Evolutionary conservation across 768 basidiomycete species (phyloP).

Genomic region (Serendipita sp.): DNA sequence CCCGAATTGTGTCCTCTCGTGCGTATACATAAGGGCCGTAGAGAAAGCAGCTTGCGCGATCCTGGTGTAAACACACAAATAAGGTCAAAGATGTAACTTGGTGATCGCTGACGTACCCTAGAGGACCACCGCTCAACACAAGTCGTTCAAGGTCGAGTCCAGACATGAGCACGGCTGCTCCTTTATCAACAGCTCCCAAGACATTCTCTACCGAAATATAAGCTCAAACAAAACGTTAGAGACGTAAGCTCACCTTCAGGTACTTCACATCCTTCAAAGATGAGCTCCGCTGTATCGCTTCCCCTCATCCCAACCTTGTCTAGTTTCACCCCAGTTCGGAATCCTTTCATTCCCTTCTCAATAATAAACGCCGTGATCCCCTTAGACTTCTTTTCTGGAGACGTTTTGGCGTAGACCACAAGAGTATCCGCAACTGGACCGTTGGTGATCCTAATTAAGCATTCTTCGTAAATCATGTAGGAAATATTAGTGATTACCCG

Average conservation of each 20-base stretch:
- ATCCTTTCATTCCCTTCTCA: slow-evolving; percentile 66
- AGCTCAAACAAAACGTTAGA: slow-evolving; percentile 6
- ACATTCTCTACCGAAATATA: slow-evolving; percentile 45
- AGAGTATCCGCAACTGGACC: slow-evolving; percentile 82
- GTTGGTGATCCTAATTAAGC: slow-evolving; percentile 66
- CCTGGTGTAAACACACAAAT: neutral
- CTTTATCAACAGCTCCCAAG: slow-evolving; percentile 61
- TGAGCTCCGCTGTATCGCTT: slow-evolving; percentile 83
- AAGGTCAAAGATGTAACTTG: neutral
- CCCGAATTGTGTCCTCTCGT: slow-evolving; percentile 84
- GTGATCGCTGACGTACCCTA: slow-evolving; percentile 28
- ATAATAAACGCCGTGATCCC: slow-evolving; percentile 88
- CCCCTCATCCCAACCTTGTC: slow-evolving; percentile 98
- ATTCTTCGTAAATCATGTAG: neutral
- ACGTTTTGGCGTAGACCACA: slow-evolving; percentile 84
- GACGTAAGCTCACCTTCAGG: slow-evolving; percentile 46
- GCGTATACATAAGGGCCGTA: slow-evolving; percentile 73
- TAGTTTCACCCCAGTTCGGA: slow-evolving; percentile 77
- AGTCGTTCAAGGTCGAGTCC: slow-evolving; percentile 84
- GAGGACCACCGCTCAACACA: slow-evolving; percentile 79
- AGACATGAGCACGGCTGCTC: slow-evolving; percentile 82
- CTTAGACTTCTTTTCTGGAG: slow-evolving; percentile 58
- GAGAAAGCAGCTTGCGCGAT: slow-evolving; percentile 68
- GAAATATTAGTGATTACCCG: slow-evolving; percentile 14
- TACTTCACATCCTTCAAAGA: slow-evolving; percentile 81